Conservation (phyloP, 371 early-diverging fungal species). For the Rhizopus sp. region DNA sequence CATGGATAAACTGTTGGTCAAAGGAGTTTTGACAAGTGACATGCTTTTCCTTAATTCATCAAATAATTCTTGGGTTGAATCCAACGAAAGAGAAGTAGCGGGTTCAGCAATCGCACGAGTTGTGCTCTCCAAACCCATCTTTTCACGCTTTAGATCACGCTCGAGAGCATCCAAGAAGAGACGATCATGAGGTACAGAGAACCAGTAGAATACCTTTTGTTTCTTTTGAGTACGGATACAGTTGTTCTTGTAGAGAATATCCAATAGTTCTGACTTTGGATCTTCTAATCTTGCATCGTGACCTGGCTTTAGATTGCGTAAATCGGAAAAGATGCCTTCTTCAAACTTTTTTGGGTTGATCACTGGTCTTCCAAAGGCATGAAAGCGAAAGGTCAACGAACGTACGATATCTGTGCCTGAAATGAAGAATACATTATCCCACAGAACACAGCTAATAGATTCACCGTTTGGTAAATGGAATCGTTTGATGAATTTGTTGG, state of each 20-base stretch:
- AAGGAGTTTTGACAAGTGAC: slow-evolving; percentile 12
- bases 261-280: slow-evolving; percentile 95
- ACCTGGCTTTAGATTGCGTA: slow-evolving; percentile 98
- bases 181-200: slow-evolving; percentile 96
- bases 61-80: slow-evolving; percentile 65
- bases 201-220: slow-evolving; percentile 99
- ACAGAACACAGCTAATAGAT: slow-evolving; percentile 86
- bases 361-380: slow-evolving; percentile 89
- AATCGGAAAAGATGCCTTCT: slow-evolving; percentile 98
- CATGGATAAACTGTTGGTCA: slow-evolving; percentile 17
- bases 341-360: slow-evolving; percentile 97
- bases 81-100: slow-evolving; percentile 59
- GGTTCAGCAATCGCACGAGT: slow-evolving; percentile 68
- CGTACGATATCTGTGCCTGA: slow-evolving; percentile 99
- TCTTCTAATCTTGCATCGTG: slow-evolving; percentile 96
- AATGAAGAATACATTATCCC: slow-evolving; percentile 90
- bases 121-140: slow-evolving; percentile 81
- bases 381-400: slow-evolving; percentile 93
- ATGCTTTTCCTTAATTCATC: slow-evolving; percentile 56
- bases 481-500: slow-evolving; percentile 56
- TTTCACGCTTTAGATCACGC: slow-evolving; percentile 97
- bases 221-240: slow-evolving; percentile 99
- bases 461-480: slow-evolving; percentile 86
- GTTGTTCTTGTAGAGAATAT: slow-evolving; percentile 96
- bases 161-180: slow-evolving; percentile 98